These are phyloP conservation scores for Botryotinia narcissicola DNA, from an alignment of 2,329 filamentous ascomycete genomes.

Conservation along the genomic window DNA sequence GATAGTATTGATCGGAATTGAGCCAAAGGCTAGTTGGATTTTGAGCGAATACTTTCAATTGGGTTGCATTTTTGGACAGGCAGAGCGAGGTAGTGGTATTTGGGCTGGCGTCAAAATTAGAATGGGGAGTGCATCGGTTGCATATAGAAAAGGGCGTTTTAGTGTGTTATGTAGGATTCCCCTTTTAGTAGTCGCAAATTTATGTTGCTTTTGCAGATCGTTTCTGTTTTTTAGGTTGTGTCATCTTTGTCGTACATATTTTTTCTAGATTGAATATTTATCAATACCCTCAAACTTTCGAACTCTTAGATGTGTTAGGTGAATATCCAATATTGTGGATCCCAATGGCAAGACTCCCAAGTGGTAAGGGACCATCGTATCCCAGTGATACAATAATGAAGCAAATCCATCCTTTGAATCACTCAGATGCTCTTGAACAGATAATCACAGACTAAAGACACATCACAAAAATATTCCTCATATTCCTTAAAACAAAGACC, in stretches of 20 bases:
- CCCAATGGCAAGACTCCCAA: no score
- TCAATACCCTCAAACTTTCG: background rate
- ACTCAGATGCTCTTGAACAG: background rate
- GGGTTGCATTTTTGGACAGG: background rate
- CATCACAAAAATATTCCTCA: background rate
- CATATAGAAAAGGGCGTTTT: background rate
- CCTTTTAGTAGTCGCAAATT: background rate
- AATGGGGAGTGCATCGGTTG: background rate
- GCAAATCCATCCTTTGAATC: background rate
- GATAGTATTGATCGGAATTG: conserved; percentile 16
- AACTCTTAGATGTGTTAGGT: background rate
- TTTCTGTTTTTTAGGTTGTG: background rate
- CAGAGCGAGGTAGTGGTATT: background rate
- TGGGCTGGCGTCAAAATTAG: conserved; percentile 11
- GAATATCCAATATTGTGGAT: background rate
- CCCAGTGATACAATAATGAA: background rate
- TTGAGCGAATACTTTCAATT: background rate
- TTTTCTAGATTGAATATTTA: background rate
- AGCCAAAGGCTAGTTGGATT: background rate
- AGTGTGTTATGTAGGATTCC: conserved; percentile 10
- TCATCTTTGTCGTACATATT: background rate
- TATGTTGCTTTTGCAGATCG: background rate
- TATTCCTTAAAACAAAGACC: background rate
- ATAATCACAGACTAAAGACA: background rate
- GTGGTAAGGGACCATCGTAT: no score